These are phyloP conservation scores for Prillingera fragicola DNA, from an alignment of 1,284 basidiomycete genomes.

Conservation along the genomic window DNA sequence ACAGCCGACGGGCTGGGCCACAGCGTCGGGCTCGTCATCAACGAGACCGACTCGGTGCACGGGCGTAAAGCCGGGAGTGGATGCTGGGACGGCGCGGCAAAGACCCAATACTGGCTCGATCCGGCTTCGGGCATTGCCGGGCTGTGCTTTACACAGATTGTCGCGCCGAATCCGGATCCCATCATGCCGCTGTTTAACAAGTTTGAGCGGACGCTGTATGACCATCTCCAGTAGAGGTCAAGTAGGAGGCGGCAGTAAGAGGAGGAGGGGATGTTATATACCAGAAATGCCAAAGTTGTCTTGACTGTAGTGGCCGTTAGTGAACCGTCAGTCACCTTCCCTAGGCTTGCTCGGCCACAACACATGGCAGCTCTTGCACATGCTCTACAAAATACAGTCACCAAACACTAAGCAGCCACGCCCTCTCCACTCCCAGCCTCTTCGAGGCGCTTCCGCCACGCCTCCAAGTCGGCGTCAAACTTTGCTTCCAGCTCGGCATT, in stretches of 20 bases:
- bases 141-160: constrained; percentile 25
- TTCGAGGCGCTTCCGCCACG: constrained; percentile 16
- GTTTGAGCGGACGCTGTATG: constrained; percentile 33
- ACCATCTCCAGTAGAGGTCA: constrained; percentile 23
- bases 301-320: no score
- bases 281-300: no score
- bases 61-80: constrained; percentile 24
- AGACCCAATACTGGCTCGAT: constrained; percentile 25
- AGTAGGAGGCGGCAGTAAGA: no score
- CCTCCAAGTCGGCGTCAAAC: constrained; percentile 22
- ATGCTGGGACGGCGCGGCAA: constrained; percentile 23
- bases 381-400: no score
- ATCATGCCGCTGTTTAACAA: constrained; percentile 25
- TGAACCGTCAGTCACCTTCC: no score
- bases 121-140: constrained; percentile 19
- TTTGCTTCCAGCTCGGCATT: constrained; percentile 35
- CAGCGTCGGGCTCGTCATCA: constrained; percentile 12
- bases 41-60: constrained; percentile 1
- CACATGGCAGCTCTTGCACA: no score
- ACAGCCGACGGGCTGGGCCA: constrained; percentile 12
- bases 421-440: no score
- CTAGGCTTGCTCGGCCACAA: no score
- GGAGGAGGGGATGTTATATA: no score
- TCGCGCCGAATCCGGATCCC: constrained; percentile 16
- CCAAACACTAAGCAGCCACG: no score